A percentile compares a stretch with the other conserved stretches of the same genome.
Conservation (phyloP, 192 early-diverging fungal genomes). For the Rhizophagus sp. region DNA sequence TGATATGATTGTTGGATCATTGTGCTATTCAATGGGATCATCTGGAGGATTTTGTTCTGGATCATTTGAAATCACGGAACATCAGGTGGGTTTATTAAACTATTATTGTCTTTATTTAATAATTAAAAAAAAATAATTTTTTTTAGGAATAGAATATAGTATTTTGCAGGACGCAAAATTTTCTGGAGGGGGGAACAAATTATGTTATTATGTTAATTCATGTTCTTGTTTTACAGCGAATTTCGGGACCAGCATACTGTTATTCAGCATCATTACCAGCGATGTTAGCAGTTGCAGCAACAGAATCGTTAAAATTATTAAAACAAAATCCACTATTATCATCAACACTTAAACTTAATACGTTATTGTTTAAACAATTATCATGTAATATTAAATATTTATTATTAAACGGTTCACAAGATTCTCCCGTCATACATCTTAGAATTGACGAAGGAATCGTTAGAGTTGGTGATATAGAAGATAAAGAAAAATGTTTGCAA, state of each 20-base stretch:
- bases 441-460: conserved; percentile 51
- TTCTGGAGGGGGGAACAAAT: no score
- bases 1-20: conserved; percentile 87
- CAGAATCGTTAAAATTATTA: conserved; percentile 77
- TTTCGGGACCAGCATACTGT: conserved; percentile 87
- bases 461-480: conserved; percentile 39
- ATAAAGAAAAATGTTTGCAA: conserved; percentile 78
- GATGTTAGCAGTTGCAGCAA: conserved; percentile 85
- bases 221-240: conserved; percentile 52
- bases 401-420: conserved; percentile 48
- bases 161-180: no score
- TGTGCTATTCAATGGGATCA: conserved; percentile 76
- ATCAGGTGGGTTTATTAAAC: conserved; percentile 38
- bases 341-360: conserved; percentile 63
- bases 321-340: conserved; percentile 50
- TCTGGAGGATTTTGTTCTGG: conserved; percentile 94
- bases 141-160: no score
- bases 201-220: neutral
- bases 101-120: no score
- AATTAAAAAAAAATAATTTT: no score
- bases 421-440: conserved; percentile 73
- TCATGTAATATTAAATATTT: conserved; percentile 54
- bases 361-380: conserved; percentile 55
- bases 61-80: conserved; percentile 82
- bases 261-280: conserved; percentile 96